Conservation (phyloP, 164 flowering plant species). For the Vitis rotundifolia region DNA sequence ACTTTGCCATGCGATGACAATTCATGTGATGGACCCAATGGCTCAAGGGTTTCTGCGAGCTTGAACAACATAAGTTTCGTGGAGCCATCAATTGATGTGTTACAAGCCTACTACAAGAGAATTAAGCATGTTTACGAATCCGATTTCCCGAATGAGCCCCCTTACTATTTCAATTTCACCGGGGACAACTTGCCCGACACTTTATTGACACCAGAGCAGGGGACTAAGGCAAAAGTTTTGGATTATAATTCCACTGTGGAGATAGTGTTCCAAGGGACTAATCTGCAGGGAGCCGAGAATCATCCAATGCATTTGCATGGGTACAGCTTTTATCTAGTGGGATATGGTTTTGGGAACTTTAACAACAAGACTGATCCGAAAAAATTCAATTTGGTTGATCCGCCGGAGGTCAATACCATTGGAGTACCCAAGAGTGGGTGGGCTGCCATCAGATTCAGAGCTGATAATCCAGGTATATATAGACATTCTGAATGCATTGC, state of each 20-base stretch:
- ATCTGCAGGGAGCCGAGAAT: slow-evolving; percentile 5
- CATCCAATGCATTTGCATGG: slow-evolving; percentile 35
- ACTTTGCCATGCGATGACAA: not conserved
- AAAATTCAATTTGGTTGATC: slow-evolving; percentile 21
- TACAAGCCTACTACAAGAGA: slow-evolving; percentile 10
- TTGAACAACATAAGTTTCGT: slow-evolving; percentile 11
- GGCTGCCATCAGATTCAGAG: slow-evolving; percentile 23
- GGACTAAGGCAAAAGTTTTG: slow-evolving; percentile 8
- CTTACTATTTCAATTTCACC: slow-evolving; percentile 8
- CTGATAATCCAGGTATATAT: slow-evolving; percentile 22
- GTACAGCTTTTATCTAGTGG: slow-evolving; percentile 24
- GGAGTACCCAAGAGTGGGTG: slow-evolving; percentile 24
- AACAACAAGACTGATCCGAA: slow-evolving; percentile 10
- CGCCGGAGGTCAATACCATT: slow-evolving; percentile 22
- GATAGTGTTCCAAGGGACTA: slow-evolving; percentile 21
- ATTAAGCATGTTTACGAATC: not conserved
- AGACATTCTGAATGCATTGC: no score
- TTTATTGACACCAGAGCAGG: not conserved
- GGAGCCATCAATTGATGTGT: not conserved
- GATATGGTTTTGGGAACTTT: slow-evolving; percentile 20
- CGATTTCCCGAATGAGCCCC: slow-evolving; percentile 14
- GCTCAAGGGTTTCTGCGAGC: slow-evolving; percentile 2
- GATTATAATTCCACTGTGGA: slow-evolving; percentile 17
- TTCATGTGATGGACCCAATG: slow-evolving; percentile 6
- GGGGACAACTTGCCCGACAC: slow-evolving; percentile 4